Evolutionary conservation across 139 green algal genomes (phyloP), one percentile per base, ranked within the genome.

Genomic region (Tetradesmus lagerheimii): DNA sequence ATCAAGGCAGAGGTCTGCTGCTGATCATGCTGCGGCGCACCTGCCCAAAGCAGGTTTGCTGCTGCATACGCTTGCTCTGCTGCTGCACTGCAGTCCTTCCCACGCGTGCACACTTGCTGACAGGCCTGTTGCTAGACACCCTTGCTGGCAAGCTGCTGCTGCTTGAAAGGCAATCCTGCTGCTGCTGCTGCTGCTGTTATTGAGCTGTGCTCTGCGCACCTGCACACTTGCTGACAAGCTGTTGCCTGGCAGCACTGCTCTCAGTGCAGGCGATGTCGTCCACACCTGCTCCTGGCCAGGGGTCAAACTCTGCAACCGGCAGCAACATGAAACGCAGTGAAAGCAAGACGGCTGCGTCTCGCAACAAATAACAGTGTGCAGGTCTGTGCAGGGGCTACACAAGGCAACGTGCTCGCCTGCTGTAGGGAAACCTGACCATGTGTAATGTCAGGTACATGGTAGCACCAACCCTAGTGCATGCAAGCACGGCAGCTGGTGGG

Each of bases 221-320:
- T 95, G 83, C 2, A 95, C 86, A 12, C n/a, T 91, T 53, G 91
- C 93, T 25, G 90, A 75, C 16, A 89, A 31, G 25, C 66, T 87
- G 57, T 80, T 57, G 66, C 88, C 50, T 0, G 77, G 37, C 35
- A 94, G 93, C 64, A 92, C 62, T 5, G 67, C 39, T 62, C 92
- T 92, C 4, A 94, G 41, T 0, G n/a, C 45, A 11, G 71, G 45
- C 23, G 85, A 93, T 31, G 91, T 93, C 35, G 67, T 93, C 93
- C 93, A 95, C 2, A 95, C 62, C n/a, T 90, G 37, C 37, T 93
- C 88, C 41, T 92, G 50, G 2, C 91, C 91, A n/a, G 87, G 39
- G 6, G 74, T 47, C 31, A 35, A 1, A 5, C 91, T 91, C 86
- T 89, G 37, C 34, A 83, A 37, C 66, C 50, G 80, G 77, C 27